A percentile compares a stretch with the other conserved stretches of the same genome.
Conservation (phyloP, 2,329 filamentous ascomycete species). For the Alternaria brassicicola region DNA sequence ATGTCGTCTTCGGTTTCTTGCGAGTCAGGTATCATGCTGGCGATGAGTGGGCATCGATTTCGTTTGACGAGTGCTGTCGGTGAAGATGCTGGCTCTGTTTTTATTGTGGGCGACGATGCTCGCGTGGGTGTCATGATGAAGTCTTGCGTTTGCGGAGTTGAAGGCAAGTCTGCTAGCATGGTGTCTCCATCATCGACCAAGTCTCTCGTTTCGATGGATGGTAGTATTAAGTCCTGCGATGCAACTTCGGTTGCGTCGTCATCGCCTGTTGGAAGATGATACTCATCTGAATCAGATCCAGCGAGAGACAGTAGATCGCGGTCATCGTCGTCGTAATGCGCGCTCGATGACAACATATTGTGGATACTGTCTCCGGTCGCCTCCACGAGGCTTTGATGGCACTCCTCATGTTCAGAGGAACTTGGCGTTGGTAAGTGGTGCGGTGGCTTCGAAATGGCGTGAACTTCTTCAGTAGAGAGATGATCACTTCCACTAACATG, state of each 20-base stretch:
- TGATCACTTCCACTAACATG: neutral
- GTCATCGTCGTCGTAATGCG: constrained; percentile 37
- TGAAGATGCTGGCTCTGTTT: constrained; percentile 8
- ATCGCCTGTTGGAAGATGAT: constrained; percentile 3
- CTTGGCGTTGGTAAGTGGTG: constrained; percentile 41
- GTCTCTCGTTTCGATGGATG: constrained; percentile 30
- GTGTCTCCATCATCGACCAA: constrained; percentile 24
- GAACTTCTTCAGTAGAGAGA: neutral
- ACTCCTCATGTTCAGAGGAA: constrained; percentile 27
- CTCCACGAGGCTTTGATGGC: neutral
- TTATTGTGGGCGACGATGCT: constrained; percentile 6
- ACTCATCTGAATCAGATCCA: constrained; percentile 18
- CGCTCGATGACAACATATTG: constrained; percentile 19
- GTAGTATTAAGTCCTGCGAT: constrained; percentile 28
- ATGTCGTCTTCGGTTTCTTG: neutral
- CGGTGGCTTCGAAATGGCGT: constrained; percentile 5
- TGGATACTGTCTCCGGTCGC: neutral
- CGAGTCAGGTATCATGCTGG: neutral
- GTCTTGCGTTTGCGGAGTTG: constrained; percentile 9
- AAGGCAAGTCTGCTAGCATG: constrained; percentile 18
- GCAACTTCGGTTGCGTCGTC: constrained; percentile 3
- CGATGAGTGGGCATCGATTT: neutral
- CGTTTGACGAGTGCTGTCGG: neutral
- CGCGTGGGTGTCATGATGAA: constrained; percentile 1
- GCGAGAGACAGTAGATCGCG: constrained; percentile 35